Evolutionary conservation across 2,329 filamentous ascomycete genomes (phyloP), one percentile per base, ranked within the genome.

Genomic region (Falciphora oryzae): DNA sequence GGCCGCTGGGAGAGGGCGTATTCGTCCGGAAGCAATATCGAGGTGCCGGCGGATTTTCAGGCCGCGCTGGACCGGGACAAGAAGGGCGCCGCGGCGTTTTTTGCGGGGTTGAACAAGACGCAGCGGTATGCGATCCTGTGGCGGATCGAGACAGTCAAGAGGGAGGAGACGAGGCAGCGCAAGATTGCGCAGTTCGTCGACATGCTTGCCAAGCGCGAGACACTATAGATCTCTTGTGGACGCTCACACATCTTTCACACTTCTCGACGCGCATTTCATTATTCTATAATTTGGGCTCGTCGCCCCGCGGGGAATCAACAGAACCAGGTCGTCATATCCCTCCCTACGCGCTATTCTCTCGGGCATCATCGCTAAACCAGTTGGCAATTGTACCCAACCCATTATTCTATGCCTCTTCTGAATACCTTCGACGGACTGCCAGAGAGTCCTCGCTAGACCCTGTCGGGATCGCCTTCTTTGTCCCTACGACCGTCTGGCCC

Each of bases 1-100:
- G 85, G 86, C 0, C 75, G 85, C 1, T 88, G 85, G 85, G 81
- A 81, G 1, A 76, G 77, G 31, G 85, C 85, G 2, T 88, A 88
- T 67, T 79, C 79, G 5, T 80, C 81, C 22, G 44, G 44, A 2
- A 11, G 4, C 22, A 76, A 72, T 18, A 81, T 81, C 3, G 70
- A 75, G 22, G 76, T 81, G 2, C 83, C 84, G 0, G 70, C 73
- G 0, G 84, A 86, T 67, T 81, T 88, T 63, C 73, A 76, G 56
- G 71, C 59, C 0, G 80, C 78, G 14, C 67, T 86, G 60, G 71
- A 73, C 2, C 70, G 27, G 6, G 74, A 76, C n/a, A 67, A 71
- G 1, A 68, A 67, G 22, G 38, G 38, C 16, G 79, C 78, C 0
- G 74, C 74, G 22, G 67, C 65, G 0, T 77, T 76, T 44, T 85